phyloP scores from a whole-genome alignment of 176 grass and related monocot genomes.

The Eragrostis curvula region DNA sequence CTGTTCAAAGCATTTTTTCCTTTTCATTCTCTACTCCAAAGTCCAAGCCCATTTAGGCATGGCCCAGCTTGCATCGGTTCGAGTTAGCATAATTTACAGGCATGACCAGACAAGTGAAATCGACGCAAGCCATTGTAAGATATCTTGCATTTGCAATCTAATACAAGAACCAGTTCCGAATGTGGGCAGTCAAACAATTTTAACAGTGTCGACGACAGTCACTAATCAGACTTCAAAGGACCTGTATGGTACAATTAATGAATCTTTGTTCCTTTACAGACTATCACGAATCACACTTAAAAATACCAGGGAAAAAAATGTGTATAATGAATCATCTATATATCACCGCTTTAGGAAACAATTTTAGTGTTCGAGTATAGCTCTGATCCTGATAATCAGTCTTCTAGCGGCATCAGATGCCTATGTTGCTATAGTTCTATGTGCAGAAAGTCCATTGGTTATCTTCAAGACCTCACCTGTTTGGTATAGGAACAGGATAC shows the following conservation, averaged over 20 bases:
- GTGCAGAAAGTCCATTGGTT: neutral
- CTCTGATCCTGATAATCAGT: neutral
- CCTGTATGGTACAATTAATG: no score
- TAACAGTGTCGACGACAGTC: neutral
- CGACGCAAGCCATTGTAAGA: no score
- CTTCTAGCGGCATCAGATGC: neutral
- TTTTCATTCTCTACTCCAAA: no score
- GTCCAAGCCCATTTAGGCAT: no score
- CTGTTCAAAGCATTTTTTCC: no score
- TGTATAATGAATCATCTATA: neutral
- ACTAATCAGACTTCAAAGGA: neutral
- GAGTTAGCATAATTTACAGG: no score
- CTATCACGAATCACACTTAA: neutral
- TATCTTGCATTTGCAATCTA: neutral
- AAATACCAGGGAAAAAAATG: neutral
- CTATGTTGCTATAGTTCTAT: slow-evolving; percentile 19
- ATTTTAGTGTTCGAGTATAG: neutral
- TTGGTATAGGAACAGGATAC: neutral
- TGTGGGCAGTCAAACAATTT: neutral
- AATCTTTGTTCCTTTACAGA: neutral
- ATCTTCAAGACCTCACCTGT: slow-evolving; percentile 16
- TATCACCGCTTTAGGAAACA: neutral
- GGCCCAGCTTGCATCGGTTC: no score
- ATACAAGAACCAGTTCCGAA: neutral
- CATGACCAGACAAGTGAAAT: no score